Evolutionary conservation across 768 basidiomycete species (phyloP).

Genomic region (Gymnopilus junonius): DNA sequence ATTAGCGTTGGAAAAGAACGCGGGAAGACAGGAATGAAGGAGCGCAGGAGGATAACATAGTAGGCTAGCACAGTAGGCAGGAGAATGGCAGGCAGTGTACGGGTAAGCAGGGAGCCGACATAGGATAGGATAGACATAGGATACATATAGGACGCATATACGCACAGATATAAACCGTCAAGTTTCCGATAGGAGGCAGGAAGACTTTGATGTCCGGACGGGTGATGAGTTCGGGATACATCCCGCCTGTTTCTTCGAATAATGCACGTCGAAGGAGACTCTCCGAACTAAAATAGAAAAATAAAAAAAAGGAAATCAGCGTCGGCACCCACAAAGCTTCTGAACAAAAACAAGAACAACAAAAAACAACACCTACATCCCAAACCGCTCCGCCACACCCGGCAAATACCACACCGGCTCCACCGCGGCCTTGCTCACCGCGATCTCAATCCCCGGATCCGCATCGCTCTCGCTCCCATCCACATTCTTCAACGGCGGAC

Average conservation of each 20-base stretch:
- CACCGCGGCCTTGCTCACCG: conserved; percentile 90
- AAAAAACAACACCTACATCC: conserved; percentile 62
- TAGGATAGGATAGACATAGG: no score
- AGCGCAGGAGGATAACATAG: not conserved
- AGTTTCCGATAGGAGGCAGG: conserved; percentile 90
- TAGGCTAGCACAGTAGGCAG: not conserved
- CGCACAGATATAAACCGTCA: conserved; percentile 92
- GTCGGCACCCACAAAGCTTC: no score
- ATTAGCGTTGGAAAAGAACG: not conserved
- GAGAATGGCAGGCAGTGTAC: no score
- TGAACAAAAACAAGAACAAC: not conserved
- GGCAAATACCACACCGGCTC: conserved; percentile 98
- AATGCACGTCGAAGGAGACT: conserved; percentile 83
- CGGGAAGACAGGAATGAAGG: not conserved
- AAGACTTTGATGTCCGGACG: conserved; percentile 95
- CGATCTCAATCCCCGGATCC: conserved; percentile 84
- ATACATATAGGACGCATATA: no score
- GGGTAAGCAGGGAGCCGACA: no score
- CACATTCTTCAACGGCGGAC: conserved; percentile 61
- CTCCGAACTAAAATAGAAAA: conserved; percentile 67
- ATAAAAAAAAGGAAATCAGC: not conserved
- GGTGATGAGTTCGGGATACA: conserved; percentile 95
- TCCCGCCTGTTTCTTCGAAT: conserved; percentile 96
- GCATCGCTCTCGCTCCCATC: conserved; percentile 62
- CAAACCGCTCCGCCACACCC: conserved; percentile 92